phyloP scores from a whole-genome alignment of 179 eudicot genomes.

The Gypsophila paniculata region DNA sequence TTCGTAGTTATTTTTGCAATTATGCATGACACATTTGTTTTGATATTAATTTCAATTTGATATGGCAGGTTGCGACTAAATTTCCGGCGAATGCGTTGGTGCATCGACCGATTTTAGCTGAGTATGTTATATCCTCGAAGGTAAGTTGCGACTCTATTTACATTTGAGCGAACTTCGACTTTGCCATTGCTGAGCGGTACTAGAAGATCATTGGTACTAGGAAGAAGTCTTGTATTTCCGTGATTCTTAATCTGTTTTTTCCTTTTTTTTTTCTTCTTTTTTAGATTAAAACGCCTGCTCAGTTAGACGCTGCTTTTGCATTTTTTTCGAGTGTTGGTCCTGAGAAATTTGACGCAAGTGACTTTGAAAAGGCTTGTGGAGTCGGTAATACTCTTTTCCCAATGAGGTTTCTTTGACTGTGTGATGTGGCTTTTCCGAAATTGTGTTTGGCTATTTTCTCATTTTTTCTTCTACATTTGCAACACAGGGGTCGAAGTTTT shows the following conservation, averaged over 20 bases:
- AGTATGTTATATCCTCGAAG: constrained; percentile 66
- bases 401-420: not conserved
- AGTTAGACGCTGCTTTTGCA: constrained; percentile 63
- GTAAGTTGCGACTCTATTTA: constrained; percentile 19
- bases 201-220: too few species aligned
- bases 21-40: too few species aligned
- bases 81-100: constrained; percentile 78
- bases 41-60: not conserved
- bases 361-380: constrained; percentile 83
- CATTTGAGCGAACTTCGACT: not conserved
- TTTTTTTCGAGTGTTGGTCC: constrained; percentile 51
- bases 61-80: constrained; percentile 73
- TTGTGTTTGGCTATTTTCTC: not conserved
- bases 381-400: constrained; percentile 51
- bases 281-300: constrained; percentile 66
- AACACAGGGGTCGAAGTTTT: constrained; percentile 83
- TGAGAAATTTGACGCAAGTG: constrained; percentile 45
- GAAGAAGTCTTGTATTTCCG: too few species aligned
- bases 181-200: not conserved
- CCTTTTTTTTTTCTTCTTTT: not conserved
- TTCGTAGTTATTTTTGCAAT: too few species aligned
- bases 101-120: constrained; percentile 63
- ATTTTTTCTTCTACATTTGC: not conserved
- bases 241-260: not conserved
- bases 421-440: not conserved